These are phyloP conservation scores for Hanseniaspora clermontiae DNA, from an alignment of 805 yeast species.

Conservation along the genomic window DNA sequence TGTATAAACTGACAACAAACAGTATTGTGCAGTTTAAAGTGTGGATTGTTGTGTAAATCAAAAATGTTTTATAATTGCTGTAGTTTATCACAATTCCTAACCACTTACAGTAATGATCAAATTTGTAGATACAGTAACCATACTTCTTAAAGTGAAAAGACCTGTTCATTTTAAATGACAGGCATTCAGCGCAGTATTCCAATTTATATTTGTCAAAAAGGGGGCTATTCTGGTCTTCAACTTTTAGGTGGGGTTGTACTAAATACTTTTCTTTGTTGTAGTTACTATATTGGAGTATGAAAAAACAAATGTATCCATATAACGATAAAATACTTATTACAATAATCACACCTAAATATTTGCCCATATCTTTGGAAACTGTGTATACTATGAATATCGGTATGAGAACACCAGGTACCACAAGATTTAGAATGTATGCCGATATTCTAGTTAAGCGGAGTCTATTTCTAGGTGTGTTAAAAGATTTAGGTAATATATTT, in stretches of 20 bases:
- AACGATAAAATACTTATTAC: not conserved
- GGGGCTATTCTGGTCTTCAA: not conserved
- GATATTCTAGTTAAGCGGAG: not conserved
- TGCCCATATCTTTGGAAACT: not conserved
- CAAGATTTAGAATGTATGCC: not conserved
- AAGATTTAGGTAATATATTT: not conserved
- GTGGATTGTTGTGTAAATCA: constrained; percentile 37
- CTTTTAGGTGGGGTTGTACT: not conserved
- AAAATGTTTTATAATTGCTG: constrained; percentile 47
- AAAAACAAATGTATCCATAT: not conserved
- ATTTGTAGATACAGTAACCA: constrained; percentile 50
- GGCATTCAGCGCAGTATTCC: constrained; percentile 44
- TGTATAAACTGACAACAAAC: constrained; percentile 28
- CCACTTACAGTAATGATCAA: constrained; percentile 80
- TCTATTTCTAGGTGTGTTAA: not conserved
- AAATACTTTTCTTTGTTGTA: not conserved
- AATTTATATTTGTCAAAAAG: not conserved
- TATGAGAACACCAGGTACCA: not conserved
- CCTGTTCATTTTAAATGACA: constrained; percentile 51
- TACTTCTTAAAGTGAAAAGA: constrained; percentile 53
- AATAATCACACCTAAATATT: not conserved
- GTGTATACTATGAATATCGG: not conserved
- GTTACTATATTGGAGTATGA: not conserved
- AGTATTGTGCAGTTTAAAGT: constrained; percentile 29
- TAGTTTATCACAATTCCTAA: constrained; percentile 62